phyloP scores from a whole-genome alignment of 1,139 yeast species.

The Blastobotrys aristatus region DNA sequence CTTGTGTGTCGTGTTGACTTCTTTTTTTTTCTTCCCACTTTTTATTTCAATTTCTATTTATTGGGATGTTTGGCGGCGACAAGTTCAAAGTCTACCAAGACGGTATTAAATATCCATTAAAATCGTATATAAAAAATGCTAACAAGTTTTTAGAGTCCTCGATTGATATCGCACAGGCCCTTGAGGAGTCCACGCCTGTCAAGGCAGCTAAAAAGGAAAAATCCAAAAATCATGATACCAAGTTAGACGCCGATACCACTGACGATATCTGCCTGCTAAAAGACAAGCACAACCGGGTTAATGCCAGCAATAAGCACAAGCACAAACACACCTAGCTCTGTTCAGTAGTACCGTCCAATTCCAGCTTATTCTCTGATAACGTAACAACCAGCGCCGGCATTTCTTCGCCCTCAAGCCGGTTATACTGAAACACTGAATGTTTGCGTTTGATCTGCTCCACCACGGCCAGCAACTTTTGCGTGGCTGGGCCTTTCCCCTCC shows the following conservation, averaged over 20 bases:
- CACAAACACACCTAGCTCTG: no score
- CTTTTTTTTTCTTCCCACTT: neutral
- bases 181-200: neutral
- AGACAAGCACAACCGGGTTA: neutral
- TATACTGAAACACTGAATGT: slow-evolving; percentile 22
- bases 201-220: neutral
- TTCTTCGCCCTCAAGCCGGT: slow-evolving; percentile 12
- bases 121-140: no score
- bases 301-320: neutral
- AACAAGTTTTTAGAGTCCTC: neutral
- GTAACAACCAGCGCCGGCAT: neutral
- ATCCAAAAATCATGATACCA: neutral
- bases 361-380: neutral
- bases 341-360: no score
- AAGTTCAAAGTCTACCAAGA: neutral
- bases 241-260: neutral
- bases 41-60: neutral
- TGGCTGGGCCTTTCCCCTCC: slow-evolving; percentile 18
- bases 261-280: slow-evolving; percentile 2
- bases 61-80: no score
- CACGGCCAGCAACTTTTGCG: slow-evolving; percentile 28
- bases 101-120: neutral
- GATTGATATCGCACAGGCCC: neutral
- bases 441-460: slow-evolving; percentile 25
- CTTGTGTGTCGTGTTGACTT: neutral